Base-by-base conservation (phyloP, 495 filamentous ascomycete species). In the Pyrenula aspistea region DNA sequence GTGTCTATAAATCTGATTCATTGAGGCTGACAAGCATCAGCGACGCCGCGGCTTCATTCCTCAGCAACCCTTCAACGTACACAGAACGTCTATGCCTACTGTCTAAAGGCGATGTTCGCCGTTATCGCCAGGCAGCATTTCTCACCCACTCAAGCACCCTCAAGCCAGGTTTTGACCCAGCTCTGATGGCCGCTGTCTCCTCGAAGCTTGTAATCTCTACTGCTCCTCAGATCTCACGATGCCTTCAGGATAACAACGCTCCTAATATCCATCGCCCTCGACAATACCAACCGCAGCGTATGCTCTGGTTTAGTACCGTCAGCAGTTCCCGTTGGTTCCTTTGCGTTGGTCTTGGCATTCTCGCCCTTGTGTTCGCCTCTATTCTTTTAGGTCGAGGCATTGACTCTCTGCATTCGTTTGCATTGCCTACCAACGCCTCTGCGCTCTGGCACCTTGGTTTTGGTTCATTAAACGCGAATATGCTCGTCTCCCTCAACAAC, bases 1-100 rank as follows among this genome's bases (percentile, higher is more conserved):
- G n/a, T n/a, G n/a, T n/a, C n/a, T n/a, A n/a, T n/a, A n/a, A n/a
- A n/a, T n/a, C n/a, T 15, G 31, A 42, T 42, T 42, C 31, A 8
- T 42, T 42, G n/a, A n/a, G n/a, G n/a, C n/a, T n/a, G n/a, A n/a
- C n/a, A n/a, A n/a, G n/a, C n/a, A n/a, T 42, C 31, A 42, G 31
- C 0, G 67, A 69, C 52, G 67, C 65, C 0, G 22, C 67, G 4
- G 55, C 61, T 10, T 69, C 65, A 1, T 69, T 67, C 22, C 31
- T 69, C 25, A 50, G 20, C 2, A 20, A 48, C 1, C 63, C 63
- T 0, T 65, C 67, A 55, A 22, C 42, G 1, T 59, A 57, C 12
- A 69, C 67, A 12, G 53, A 60, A 22, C 55, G 54, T 0, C 20
- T 56, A 1, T 67, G 65, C 25, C 61, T 63, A 54, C 22, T 62